These are phyloP conservation scores for Globisporangium okanoganense DNA, from an alignment of 352 stramenopile genomes.

Conservation along the genomic window DNA sequence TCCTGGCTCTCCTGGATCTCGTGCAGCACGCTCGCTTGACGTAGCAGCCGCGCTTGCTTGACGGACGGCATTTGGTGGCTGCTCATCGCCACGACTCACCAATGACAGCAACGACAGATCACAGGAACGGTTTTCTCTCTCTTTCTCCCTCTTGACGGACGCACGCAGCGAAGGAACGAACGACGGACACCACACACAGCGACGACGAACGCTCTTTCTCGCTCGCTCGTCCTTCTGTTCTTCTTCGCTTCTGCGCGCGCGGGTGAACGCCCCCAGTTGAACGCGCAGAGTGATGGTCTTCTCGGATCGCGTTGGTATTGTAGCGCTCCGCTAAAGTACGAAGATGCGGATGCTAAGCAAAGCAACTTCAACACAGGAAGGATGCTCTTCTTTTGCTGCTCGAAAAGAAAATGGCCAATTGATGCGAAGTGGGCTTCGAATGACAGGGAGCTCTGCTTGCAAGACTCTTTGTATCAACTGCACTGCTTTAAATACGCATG, in stretches of 20 bases:
- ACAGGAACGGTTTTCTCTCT: not conserved
- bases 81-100: constrained; percentile 17
- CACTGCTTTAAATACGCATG: not conserved
- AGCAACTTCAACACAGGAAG: constrained; percentile 1
- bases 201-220: not conserved
- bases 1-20: constrained; percentile 77
- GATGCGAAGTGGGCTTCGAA: too few relatives aligned
- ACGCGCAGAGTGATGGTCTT: constrained; percentile 10
- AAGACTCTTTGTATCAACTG: not conserved
- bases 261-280: not conserved
- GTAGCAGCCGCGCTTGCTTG: constrained; percentile 30
- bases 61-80: constrained; percentile 17
- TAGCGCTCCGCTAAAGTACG: not conserved
- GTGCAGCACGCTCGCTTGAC: constrained; percentile 74
- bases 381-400: not conserved
- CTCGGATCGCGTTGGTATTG: constrained; percentile 6
- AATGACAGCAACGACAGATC: not conserved
- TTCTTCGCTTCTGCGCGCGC: not conserved
- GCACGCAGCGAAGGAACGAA: not conserved
- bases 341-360: not conserved
- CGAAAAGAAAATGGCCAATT: not conserved
- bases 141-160: not conserved
- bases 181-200: not conserved
- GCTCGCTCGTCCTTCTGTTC: constrained; percentile 1
- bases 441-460: too few relatives aligned